Conservation (phyloP, 345 rosid species). For the Bruguiera sexangula region DNA sequence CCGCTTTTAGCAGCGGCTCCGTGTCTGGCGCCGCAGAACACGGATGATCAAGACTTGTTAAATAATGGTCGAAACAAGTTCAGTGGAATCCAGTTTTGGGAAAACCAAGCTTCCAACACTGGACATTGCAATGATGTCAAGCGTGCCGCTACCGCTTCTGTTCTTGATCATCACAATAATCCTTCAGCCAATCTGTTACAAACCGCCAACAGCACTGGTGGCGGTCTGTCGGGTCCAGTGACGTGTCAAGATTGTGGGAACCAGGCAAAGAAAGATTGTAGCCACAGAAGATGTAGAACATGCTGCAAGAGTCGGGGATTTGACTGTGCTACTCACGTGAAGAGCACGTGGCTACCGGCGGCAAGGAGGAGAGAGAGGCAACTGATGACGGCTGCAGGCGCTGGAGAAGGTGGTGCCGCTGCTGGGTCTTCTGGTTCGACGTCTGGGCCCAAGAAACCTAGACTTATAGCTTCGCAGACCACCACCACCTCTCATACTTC, state of each 20-base stretch:
- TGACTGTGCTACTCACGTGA: conserved; percentile 88
- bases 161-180: conserved; percentile 35
- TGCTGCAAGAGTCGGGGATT: conserved; percentile 95
- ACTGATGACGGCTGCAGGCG: conserved; percentile 36
- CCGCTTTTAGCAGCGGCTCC: conserved; percentile 71
- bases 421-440: conserved; percentile 77
- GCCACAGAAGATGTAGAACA: conserved; percentile 79
- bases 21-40: conserved; percentile 42
- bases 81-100: conserved; percentile 72
- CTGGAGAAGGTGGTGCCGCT: conserved; percentile 21
- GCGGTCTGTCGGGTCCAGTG: conserved; percentile 48
- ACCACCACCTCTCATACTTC: conserved; percentile 87
- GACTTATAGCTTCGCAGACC: conserved; percentile 58
- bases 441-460: conserved; percentile 75
- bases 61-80: conserved; percentile 35
- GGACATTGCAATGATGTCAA: conserved; percentile 34
- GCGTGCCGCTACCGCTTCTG: conserved; percentile 22
- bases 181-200: conserved; percentile 29
- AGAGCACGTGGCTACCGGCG: conserved; percentile 98
- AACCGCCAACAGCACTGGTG: conserved; percentile 14
- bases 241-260: conserved; percentile 99
- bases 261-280: conserved; percentile 95
- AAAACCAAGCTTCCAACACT: conserved; percentile 35
- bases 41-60: conserved; percentile 49
- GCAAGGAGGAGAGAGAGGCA: conserved; percentile 87